Conservation (phyloP, 495 filamentous ascomycete genomes). For the Hyaloscypha finlandica region DNA sequence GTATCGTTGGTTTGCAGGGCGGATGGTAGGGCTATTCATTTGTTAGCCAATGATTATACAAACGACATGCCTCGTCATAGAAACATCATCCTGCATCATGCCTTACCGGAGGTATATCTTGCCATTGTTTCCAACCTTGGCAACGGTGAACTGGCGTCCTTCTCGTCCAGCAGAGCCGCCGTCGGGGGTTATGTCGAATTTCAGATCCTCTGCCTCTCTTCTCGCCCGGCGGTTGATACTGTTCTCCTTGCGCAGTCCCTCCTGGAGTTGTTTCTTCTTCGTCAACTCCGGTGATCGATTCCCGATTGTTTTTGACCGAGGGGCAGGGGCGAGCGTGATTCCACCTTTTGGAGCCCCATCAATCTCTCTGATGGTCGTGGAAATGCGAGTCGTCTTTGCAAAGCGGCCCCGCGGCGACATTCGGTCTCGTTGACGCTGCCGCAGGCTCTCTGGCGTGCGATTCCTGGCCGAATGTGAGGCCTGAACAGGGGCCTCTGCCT, state of each 20-base stretch:
- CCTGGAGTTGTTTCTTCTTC: slow-evolving; percentile 27
- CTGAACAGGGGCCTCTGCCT: slow-evolving; percentile 22
- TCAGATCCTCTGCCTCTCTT: slow-evolving; percentile 35
- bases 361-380: slow-evolving; percentile 22
- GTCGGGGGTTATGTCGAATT: slow-evolving; percentile 51
- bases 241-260: slow-evolving; percentile 32
- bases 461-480: slow-evolving; percentile 14
- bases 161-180: slow-evolving; percentile 45
- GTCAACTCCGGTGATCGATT: slow-evolving; percentile 19
- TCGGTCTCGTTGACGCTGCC: slow-evolving; percentile 35
- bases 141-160: slow-evolving; percentile 87
- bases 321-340: slow-evolving; percentile 25
- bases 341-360: slow-evolving; percentile 11
- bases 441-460: slow-evolving; percentile 29
- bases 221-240: slow-evolving; percentile 27
- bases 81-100: not conserved
- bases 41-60: slow-evolving; percentile 16
- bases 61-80: not conserved
- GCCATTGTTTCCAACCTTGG: slow-evolving; percentile 91
- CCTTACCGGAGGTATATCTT: slow-evolving; percentile 90
- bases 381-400: slow-evolving; percentile 19
- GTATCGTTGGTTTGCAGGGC: slow-evolving; percentile 57
- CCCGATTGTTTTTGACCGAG: slow-evolving; percentile 19
- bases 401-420: slow-evolving; percentile 30
- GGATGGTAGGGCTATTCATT: slow-evolving; percentile 58